Evolutionary conservation across 129 eudicot species (phyloP).

Genomic region (Gnaphalium uliginosum): DNA sequence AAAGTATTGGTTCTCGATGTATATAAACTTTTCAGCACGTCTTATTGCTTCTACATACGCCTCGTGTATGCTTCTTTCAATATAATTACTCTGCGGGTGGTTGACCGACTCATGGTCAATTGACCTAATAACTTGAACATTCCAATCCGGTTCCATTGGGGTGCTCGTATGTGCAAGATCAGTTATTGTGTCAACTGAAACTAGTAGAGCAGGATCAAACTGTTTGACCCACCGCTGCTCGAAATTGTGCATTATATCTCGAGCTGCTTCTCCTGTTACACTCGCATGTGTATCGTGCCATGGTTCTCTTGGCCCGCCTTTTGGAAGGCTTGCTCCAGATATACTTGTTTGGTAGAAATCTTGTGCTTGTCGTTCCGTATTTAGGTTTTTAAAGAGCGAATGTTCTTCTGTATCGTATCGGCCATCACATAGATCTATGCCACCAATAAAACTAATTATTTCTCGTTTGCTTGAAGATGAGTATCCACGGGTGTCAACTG

Average conservation of each 20-base stretch:
- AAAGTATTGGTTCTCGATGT: constrained; percentile 92
- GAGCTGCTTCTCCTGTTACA: constrained; percentile 72
- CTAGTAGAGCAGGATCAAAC: constrained; percentile 54
- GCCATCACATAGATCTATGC: constrained; percentile 87
- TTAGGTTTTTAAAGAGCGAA: constrained; percentile 68
- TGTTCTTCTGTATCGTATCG: constrained; percentile 89
- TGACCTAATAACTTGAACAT: constrained; percentile 87
- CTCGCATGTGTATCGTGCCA: constrained; percentile 97
- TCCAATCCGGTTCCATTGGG: constrained; percentile 52
- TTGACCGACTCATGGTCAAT: constrained; percentile 71
- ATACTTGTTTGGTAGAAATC: constrained; percentile 88
- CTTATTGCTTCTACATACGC: constrained; percentile 93
- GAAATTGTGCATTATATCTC: constrained; percentile 70
- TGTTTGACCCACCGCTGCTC: constrained; percentile 95
- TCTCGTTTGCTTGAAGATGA: constrained; percentile 62
- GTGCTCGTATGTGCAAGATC: constrained; percentile 39
- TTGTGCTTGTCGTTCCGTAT: constrained; percentile 65
- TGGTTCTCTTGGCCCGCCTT: constrained; percentile 96
- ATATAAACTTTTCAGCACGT: constrained; percentile 82
- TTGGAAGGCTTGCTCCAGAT: constrained; percentile 67
- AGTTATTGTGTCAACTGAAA: constrained; percentile 44
- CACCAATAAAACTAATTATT: constrained; percentile 73
- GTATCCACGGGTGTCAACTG: constrained; percentile 56
- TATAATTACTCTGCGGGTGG: constrained; percentile 39
- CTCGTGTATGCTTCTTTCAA: constrained; percentile 76